Evolutionary conservation across 352 stramenopile species (phyloP).

Genomic region (Aphanomyces invadans): DNA sequence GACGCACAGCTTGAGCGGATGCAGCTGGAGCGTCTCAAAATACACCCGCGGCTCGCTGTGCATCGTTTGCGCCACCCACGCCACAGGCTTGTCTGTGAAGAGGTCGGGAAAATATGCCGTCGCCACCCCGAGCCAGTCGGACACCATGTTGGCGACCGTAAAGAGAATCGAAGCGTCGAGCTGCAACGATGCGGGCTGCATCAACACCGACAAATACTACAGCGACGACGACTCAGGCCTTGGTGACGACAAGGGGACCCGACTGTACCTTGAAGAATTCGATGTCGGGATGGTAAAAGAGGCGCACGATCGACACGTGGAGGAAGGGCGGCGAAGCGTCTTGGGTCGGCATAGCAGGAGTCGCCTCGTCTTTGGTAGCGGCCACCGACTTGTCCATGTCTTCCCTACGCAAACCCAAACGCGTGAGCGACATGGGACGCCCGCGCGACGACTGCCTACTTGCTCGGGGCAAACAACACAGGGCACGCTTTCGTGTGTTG

Average conservation of each 20-base stretch:
- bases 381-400: neutral
- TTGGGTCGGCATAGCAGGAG: neutral
- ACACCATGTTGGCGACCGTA: constrained; percentile 35
- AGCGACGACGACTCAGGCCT: neutral
- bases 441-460: no score
- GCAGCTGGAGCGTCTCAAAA: constrained; percentile 76
- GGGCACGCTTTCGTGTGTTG: constrained; percentile 61
- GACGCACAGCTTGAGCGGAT: constrained; percentile 69
- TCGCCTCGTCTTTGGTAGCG: neutral
- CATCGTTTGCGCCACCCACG: constrained; percentile 27
- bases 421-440: no score
- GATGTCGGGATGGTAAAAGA: constrained; percentile 72
- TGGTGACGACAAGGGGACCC: neutral
- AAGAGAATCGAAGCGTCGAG: constrained; percentile 58
- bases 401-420: no score
- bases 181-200: constrained; percentile 58
- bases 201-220: constrained; percentile 68
- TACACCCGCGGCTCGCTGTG: constrained; percentile 55
- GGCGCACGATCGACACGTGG: constrained; percentile 66
- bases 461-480: constrained; percentile 56
- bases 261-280: constrained; percentile 63
- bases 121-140: constrained; percentile 41
- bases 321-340: constrained; percentile 38
- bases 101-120: constrained; percentile 30
- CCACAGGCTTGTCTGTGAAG: constrained; percentile 29